Conservation (phyloP, 768 basidiomycete species). For the Albatrellus ellisii region DNA sequence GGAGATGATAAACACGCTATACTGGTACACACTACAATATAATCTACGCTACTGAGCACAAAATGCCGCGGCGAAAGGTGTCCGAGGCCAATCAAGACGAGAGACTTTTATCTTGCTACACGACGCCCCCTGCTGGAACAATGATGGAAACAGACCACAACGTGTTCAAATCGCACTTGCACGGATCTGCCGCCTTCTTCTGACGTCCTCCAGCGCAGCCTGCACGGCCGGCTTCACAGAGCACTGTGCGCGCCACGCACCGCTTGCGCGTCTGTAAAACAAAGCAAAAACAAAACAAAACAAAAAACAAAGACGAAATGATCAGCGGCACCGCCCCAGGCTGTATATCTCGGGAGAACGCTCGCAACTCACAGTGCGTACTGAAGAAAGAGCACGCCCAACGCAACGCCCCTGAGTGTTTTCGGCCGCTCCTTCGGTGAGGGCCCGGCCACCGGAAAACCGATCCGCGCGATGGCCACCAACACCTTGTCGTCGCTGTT, state of each 20-base stretch:
- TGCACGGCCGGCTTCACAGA: slow-evolving; percentile 46
- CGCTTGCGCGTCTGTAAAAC: slow-evolving; percentile 39
- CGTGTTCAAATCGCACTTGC: background rate
- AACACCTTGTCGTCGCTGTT: slow-evolving; percentile 56
- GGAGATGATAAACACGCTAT: background rate
- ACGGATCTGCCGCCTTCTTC: slow-evolving; percentile 18
- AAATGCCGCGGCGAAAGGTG: too few species aligned
- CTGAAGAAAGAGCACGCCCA: slow-evolving; percentile 49
- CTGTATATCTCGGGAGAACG: background rate
- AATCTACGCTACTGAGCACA: background rate
- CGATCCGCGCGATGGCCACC: slow-evolving; percentile 64
- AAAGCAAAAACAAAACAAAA: too few species aligned
- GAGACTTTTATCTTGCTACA: too few species aligned
- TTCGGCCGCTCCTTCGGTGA: slow-evolving; percentile 28
- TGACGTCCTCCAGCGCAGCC: slow-evolving; percentile 60
- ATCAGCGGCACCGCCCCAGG: too few species aligned
- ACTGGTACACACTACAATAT: background rate
- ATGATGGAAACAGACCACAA: background rate
- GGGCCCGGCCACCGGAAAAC: slow-evolving; percentile 37
- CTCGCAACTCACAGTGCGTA: slow-evolving; percentile 40
- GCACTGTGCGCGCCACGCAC: slow-evolving; percentile 50
- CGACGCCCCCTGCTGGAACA: too few species aligned
- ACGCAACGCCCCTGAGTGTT: slow-evolving; percentile 42
- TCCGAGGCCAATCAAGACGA: too few species aligned
- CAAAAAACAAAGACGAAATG: too few species aligned